Evolutionary conservation across 352 stramenopile species (phyloP), one percentile per base, ranked within the genome.

Genomic region (Bremia lactucae): DNA sequence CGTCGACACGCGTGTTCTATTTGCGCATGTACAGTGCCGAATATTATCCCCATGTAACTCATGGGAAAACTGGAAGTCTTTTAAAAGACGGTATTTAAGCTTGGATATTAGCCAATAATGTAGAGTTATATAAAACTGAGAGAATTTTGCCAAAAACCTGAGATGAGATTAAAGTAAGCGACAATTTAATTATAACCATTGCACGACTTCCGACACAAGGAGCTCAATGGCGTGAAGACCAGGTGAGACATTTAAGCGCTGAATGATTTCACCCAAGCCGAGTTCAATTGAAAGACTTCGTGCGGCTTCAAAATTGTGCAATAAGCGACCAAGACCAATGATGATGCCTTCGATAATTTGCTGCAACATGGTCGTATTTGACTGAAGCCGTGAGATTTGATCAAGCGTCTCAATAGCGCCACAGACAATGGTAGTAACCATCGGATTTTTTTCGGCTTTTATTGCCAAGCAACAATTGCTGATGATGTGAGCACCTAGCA

Each of bases 381-480:
- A 43, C 10, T 59, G 42, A 7, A 79, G 55, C 11, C 60, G 57
- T 5, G 62, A 66, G n/a, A 86, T 53, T n/a, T 53, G 49, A 20
- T 87, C 74, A 15, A 90, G 60, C 2, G 70, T 77, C 44, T 90
- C 77, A 6, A 78, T 59, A 4, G 63, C 72, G 6, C 77, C 77
- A 20, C 72, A 84, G 16, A 90, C 58, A 15, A 90, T 59, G 11
- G 68, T 81, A 19, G 72, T 85, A 42, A 87, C 62, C 23, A 85
- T 58, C 10, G 81, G 52, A 22, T 87, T 72, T 34, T 90, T 72
- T 23, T 78, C 77, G 7, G 80, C 62, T 29, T 72, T 50, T 34
- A 85, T 62, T 13, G 72, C 65, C 29, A 82, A 53, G 36, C 67
- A 85, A 54, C 73, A 84, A 44, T 90, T 90, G 55, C 69, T 66